Base-by-base conservation (phyloP, 495 filamentous ascomycete species). In the Neurospora tetrasperma region DNA sequence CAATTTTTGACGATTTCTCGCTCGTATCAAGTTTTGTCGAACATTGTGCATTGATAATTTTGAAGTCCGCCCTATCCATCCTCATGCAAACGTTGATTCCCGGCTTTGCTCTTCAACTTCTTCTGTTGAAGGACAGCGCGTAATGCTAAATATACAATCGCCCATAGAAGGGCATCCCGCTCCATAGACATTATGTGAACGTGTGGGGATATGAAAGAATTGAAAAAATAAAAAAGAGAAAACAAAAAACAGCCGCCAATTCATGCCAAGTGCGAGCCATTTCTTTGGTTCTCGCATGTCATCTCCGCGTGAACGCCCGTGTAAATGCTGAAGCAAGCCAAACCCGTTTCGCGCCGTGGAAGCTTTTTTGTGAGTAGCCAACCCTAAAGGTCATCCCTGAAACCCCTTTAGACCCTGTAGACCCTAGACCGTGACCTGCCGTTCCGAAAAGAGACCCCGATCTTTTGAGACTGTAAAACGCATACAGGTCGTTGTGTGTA, bases 251-350 rank as follows among this genome's bases (percentile, higher is more conserved):
- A 42, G 27, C 35, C 69, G 38, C 27, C 38, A 54, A 62, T 31
- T 62, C 54, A 62, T 62, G 23, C 54, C 27, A 62, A 62, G 16
- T 62, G 14, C 54, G 54, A 62, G 54, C 54, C 54, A 8, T 35
- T 18, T 27, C 54, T 31, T 62, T 62, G 54, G 23, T 62, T 62
- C 14, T 35, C 27, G 54, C 54, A 35, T 62, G 27, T 35, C 54
- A 35, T 62, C 54, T 62, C 18, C 12, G 70, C 23, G 35, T 41
- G 42, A 73, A 73, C 62, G 68, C 74, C 74, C 74, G n/a, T 73
- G 74, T 73, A 75, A 75, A 75, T 75, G 74, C 74, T 73, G 46
- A 70, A 68, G 54, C 38, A 75, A 70, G 41, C 73, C 71, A 40
- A 70, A 42, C 23, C 39, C 68, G 40, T 70, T 70, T 44, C 38